A percentile compares a stretch with the other conserved stretches of the same genome.
Conservation (phyloP, 2,329 filamentous ascomycete genomes). For the Calcarisporium arbuscula region DNA sequence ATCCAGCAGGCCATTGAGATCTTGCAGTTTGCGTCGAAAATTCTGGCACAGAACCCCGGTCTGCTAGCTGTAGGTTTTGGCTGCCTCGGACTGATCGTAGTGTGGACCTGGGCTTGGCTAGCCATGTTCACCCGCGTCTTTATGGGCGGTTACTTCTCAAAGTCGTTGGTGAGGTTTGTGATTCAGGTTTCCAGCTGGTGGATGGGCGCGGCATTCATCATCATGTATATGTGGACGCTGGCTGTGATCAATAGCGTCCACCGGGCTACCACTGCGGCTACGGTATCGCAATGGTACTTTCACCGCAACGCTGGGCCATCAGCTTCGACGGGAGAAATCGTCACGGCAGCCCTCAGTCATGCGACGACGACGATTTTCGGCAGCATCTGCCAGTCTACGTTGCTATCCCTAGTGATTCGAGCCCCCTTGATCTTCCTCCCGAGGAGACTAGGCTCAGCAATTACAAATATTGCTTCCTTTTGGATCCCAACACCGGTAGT, state of each 20-base stretch:
- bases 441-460: slow-evolving; percentile 54
- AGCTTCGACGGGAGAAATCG: slow-evolving; percentile 72
- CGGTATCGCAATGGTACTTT: slow-evolving; percentile 98
- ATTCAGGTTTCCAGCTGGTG: slow-evolving; percentile 90
- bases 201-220: slow-evolving; percentile 84
- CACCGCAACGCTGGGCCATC: slow-evolving; percentile 78
- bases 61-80: slow-evolving; percentile 78
- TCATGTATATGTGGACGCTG: slow-evolving; percentile 94
- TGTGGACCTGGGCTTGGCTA: slow-evolving; percentile 95
- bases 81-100: slow-evolving; percentile 66
- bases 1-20: slow-evolving; percentile 81
- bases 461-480: slow-evolving; percentile 69
- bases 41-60: slow-evolving; percentile 77
- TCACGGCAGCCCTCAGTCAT: slow-evolving; percentile 75
- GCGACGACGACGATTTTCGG: slow-evolving; percentile 83
- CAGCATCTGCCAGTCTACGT: slow-evolving; percentile 81
- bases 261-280: slow-evolving; percentile 84
- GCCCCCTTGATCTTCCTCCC: slow-evolving; percentile 82
- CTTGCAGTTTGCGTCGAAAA: slow-evolving; percentile 84
- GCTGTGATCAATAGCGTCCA: slow-evolving; percentile 84
- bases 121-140: slow-evolving; percentile 96
- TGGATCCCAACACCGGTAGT: slow-evolving; percentile 81
- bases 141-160: slow-evolving; percentile 78
- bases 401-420: slow-evolving; percentile 73
- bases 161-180: slow-evolving; percentile 58